phyloP scores from a whole-genome alignment of 192 early-diverging fungal genomes.

The Gonapodya prolifera region DNA sequence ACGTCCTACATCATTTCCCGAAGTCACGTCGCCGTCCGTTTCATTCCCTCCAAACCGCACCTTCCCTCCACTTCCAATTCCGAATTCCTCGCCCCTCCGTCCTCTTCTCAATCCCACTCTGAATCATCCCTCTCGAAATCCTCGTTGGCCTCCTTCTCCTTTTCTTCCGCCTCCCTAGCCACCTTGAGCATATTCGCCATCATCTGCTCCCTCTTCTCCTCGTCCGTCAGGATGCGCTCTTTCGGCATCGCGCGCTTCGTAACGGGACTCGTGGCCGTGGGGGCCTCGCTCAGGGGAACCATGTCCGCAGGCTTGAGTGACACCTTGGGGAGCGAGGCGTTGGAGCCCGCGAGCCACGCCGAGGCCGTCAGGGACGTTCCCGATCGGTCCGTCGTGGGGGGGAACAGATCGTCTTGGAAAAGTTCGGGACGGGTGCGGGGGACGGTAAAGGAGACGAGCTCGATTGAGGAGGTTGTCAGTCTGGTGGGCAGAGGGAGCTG shows the following conservation, averaged over 20 bases:
- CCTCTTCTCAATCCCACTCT: constrained; percentile 29
- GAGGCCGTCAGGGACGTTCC: constrained; percentile 28
- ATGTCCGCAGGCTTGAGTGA: constrained; percentile 32
- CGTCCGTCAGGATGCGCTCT: constrained; percentile 13
- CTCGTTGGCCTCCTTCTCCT: constrained; percentile 14
- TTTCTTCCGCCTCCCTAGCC: constrained; percentile 16
- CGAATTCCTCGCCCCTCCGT: too few relatives aligned
- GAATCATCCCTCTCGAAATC: constrained; percentile 29
- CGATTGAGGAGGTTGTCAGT: constrained; percentile 51
- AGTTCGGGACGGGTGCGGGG: constrained; percentile 71
- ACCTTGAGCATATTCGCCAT: constrained; percentile 22
- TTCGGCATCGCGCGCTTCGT: background rate
- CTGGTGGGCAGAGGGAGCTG: constrained; percentile 37
- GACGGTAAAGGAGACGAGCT: constrained; percentile 57
- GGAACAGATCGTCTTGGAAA: constrained; percentile 84
- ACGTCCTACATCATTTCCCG: too few relatives aligned
- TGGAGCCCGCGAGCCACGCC: constrained; percentile 34
- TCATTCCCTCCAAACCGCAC: too few relatives aligned
- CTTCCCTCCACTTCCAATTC: too few relatives aligned
- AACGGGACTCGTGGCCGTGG: background rate
- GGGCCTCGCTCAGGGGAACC: constrained; percentile 25
- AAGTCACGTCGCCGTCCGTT: too few relatives aligned
- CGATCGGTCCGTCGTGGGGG: constrained; percentile 44
- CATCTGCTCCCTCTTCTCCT: constrained; percentile 19
- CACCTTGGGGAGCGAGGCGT: background rate